phyloP scores from a whole-genome alignment of 805 yeast genomes.

The Lipomyces sp. region DNA sequence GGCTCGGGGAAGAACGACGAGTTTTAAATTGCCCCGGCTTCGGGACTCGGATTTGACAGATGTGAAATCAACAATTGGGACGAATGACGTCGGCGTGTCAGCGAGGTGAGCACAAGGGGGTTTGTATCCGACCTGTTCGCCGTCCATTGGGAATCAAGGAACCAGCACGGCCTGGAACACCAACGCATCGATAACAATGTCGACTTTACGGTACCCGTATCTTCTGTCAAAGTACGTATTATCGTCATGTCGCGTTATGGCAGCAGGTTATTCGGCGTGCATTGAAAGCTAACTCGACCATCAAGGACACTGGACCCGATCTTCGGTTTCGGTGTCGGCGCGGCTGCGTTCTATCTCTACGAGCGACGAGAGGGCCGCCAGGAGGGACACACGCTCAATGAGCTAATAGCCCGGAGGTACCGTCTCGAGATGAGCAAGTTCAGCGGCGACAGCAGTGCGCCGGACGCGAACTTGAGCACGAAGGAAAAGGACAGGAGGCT shows the following conservation, averaged over 20 bases:
- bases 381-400: slow-evolving; percentile 25
- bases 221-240: slow-evolving; percentile 27
- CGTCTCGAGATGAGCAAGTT: slow-evolving; percentile 8
- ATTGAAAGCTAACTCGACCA: not conserved
- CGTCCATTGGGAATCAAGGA: too few relatives aligned
- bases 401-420: slow-evolving; percentile 19
- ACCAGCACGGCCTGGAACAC: too few relatives aligned
- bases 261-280: too few relatives aligned
- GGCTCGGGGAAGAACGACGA: too few relatives aligned
- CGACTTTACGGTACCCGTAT: slow-evolving; percentile 25
- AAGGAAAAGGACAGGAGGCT: slow-evolving; percentile 9
- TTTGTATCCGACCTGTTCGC: too few relatives aligned
- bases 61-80: too few relatives aligned
- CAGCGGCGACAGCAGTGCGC: slow-evolving; percentile 1
- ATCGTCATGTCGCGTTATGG: too few relatives aligned
- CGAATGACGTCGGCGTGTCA: too few relatives aligned
- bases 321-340: slow-evolving; percentile 30
- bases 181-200: not conserved
- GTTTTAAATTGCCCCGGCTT: too few relatives aligned
- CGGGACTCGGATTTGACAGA: too few relatives aligned
- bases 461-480: not conserved
- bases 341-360: slow-evolving; percentile 25
- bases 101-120: too few relatives aligned
- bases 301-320: slow-evolving; percentile 26
- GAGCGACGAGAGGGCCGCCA: slow-evolving; percentile 29